Evolutionary conservation across 1,284 basidiomycete species (phyloP).

Genomic region (Kwoniella shivajii): DNA sequence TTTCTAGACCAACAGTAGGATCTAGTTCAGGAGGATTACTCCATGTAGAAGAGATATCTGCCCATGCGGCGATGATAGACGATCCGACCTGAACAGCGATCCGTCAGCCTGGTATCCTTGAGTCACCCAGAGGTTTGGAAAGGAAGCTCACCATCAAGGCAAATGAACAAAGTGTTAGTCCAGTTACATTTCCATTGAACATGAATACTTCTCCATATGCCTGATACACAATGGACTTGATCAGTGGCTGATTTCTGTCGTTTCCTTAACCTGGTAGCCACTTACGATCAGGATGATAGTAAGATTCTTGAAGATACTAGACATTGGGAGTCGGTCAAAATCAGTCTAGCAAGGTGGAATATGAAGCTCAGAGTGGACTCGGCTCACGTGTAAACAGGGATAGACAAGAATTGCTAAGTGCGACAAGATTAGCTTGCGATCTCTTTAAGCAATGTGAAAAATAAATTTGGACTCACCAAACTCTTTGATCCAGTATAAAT

Average conservation of each 20-base stretch:
- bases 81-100: conserved; percentile 96
- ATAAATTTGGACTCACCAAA: conserved; percentile 67
- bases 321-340: background rate
- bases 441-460: too few species aligned
- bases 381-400: conserved; percentile 79
- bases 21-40: conserved; percentile 35
- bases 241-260: background rate
- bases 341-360: background rate
- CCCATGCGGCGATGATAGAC: conserved; percentile 93
- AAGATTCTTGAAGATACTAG: conserved; percentile 92
- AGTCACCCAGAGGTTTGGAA: background rate
- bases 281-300: conserved; percentile 91
- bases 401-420: conserved; percentile 82
- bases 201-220: conserved; percentile 79
- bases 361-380: conserved; percentile 9
- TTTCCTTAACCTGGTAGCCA: background rate
- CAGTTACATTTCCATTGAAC: conserved; percentile 90
- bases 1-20: conserved; percentile 45
- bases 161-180: conserved; percentile 85
- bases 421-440: background rate
- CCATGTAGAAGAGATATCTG: conserved; percentile 67
- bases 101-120: too few species aligned
- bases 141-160: conserved; percentile 74
- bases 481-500: conserved; percentile 99
- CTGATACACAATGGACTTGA: background rate